Conservation (phyloP, 306 rosid genomes). For the Vigna angularis region DNA sequence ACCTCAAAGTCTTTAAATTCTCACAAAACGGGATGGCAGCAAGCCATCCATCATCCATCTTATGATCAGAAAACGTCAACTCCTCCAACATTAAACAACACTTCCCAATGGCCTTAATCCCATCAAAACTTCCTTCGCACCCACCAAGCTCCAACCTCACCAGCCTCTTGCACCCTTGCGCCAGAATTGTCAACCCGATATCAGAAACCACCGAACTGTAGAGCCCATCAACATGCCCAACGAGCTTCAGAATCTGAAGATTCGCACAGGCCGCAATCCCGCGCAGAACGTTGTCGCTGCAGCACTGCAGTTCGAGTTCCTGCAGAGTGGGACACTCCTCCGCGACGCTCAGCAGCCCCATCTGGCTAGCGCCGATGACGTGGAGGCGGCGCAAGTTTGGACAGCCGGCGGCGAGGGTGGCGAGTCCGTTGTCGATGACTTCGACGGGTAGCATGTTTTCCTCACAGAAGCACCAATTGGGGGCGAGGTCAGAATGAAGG, state of each 20-base stretch:
- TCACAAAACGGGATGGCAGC: slow-evolving; percentile 77
- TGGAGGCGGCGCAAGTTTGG: slow-evolving; percentile 79
- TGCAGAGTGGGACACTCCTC: slow-evolving; percentile 84
- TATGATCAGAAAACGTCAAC: slow-evolving; percentile 74
- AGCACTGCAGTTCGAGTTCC: slow-evolving; percentile 79
- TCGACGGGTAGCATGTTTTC: slow-evolving; percentile 66
- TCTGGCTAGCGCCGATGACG: slow-evolving; percentile 75
- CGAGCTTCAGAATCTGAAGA: slow-evolving; percentile 79
- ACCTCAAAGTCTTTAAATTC: slow-evolving; percentile 84
- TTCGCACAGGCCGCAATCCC: slow-evolving; percentile 86
- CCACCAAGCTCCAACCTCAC: slow-evolving; percentile 94
- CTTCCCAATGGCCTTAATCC: slow-evolving; percentile 91
- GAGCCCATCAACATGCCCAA: slow-evolving; percentile 73
- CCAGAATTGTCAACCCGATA: slow-evolving; percentile 89
- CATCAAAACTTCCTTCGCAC: slow-evolving; percentile 95
- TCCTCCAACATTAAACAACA: slow-evolving; percentile 98
- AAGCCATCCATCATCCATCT: slow-evolving; percentile 93
- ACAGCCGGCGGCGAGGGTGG: slow-evolving; percentile 67
- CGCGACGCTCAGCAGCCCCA: slow-evolving; percentile 78
- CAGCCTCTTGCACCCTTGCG: slow-evolving; percentile 87
- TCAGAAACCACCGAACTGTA: slow-evolving; percentile 80
- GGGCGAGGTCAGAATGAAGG: slow-evolving; percentile 52
- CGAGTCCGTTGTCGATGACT: slow-evolving; percentile 78
- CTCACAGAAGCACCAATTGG: slow-evolving; percentile 54
- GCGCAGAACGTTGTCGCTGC: slow-evolving; percentile 74